A percentile compares a stretch with the other conserved stretches of the same genome.
phyloP scores from a whole-genome alignment of 306 rosid genomes.

The Gynostemma pentaphyllum region DNA sequence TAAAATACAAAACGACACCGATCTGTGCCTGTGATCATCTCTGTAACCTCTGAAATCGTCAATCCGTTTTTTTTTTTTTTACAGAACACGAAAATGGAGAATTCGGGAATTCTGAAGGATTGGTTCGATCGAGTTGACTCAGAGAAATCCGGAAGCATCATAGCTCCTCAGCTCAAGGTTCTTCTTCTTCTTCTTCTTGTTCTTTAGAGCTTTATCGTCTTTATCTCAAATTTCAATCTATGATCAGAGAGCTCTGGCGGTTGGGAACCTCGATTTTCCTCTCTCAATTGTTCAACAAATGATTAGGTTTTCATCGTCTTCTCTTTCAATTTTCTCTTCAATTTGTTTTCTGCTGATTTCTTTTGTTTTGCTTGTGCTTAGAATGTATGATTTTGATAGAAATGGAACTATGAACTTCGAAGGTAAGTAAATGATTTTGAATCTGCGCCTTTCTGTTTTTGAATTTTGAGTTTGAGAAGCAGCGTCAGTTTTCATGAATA shows the following conservation, averaged over 20 bases:
- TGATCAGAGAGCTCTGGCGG: slow-evolving; percentile 58
- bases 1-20: too few species aligned
- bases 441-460: neutral
- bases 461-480: neutral
- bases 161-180: slow-evolving; percentile 68
- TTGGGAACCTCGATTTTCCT: slow-evolving; percentile 72
- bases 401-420: slow-evolving; percentile 85
- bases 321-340: neutral
- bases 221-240: neutral
- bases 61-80: too few species aligned
- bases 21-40: too few species aligned
- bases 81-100: slow-evolving; percentile 50
- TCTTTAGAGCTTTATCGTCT: neutral
- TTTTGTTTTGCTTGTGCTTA: slow-evolving; percentile 1
- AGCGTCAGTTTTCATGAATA: neutral
- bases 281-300: slow-evolving; percentile 78
- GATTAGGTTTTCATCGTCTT: slow-evolving; percentile 42
- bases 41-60: too few species aligned
- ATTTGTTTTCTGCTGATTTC: neutral
- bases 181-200: neutral
- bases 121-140: slow-evolving; percentile 87
- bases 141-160: slow-evolving; percentile 47
- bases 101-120: slow-evolving; percentile 38
- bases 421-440: slow-evolving; percentile 21
- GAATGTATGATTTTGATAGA: slow-evolving; percentile 88